Conservation (phyloP, 1,284 basidiomycete genomes). For the Puccinia sorghi region DNA sequence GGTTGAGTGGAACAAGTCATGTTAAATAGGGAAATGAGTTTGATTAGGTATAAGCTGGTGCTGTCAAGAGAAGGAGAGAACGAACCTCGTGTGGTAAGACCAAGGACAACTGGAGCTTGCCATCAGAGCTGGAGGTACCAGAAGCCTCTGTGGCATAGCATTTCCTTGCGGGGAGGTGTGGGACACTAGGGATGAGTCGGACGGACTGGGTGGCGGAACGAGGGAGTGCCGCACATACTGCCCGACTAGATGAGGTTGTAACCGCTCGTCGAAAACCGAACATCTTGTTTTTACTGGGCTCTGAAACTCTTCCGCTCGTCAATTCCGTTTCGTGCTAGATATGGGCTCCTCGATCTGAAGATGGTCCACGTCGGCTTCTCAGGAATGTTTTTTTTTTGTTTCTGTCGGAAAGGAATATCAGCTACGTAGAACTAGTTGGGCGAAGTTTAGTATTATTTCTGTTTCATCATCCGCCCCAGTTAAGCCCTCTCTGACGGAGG, state of each 20-base stretch:
- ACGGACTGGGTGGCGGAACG: not conserved
- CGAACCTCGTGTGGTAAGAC: constrained; percentile 88
- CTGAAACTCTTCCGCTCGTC: not conserved
- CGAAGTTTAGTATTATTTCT: too few species aligned
- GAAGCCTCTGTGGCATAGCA: constrained; percentile 44
- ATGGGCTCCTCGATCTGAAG: not conserved
- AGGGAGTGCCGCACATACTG: not conserved
- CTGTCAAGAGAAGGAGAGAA: constrained; percentile 56
- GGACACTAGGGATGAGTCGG: not conserved
- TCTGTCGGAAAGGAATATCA: too few species aligned
- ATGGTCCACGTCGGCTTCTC: not conserved
- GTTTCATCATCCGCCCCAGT: too few species aligned
- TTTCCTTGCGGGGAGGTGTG: not conserved
- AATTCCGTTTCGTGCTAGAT: too few species aligned
- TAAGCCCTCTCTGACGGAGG: too few species aligned
- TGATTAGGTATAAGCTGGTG: too few species aligned
- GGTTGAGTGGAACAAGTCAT: too few species aligned
- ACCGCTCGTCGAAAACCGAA: not conserved
- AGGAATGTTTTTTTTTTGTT: too few species aligned
- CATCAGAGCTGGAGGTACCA: constrained; percentile 58
- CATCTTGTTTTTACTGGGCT: constrained; percentile 2
- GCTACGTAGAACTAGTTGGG: too few species aligned
- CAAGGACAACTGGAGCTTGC: constrained; percentile 85
- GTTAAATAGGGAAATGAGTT: too few species aligned
- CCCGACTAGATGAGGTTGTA: not conserved